Evolutionary conservation across 2,329 filamentous ascomycete species (phyloP).

Genomic region (Phaeosphaeria sp.): DNA sequence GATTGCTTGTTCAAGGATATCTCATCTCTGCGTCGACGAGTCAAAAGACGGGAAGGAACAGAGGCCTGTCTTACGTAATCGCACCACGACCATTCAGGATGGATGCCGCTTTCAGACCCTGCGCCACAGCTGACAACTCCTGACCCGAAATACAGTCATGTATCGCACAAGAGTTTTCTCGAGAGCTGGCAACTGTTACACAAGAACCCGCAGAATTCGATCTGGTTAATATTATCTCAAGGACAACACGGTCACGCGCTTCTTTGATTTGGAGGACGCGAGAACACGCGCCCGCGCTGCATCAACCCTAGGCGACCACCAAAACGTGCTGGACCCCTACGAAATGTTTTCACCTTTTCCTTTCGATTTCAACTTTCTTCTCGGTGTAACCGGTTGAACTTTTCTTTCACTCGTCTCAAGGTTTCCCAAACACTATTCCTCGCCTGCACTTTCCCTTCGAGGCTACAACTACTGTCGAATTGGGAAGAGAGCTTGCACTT

Average conservation of each 20-base stretch:
- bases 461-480: no score
- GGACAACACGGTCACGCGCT: not conserved
- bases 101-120: not conserved
- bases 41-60: not conserved
- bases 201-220: not conserved
- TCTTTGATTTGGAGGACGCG: not conserved
- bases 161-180: not conserved
- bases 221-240: not conserved
- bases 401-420: not conserved
- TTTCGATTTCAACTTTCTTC: not conserved
- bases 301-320: not conserved
- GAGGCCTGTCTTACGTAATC: conserved; percentile 18
- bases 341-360: not conserved
- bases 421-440: not conserved
- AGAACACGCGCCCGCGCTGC: not conserved
- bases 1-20: not conserved
- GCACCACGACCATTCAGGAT: conserved; percentile 2
- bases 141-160: not conserved
- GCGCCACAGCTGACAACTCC: conserved; percentile 5
- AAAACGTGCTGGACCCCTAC: not conserved
- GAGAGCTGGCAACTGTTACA: not conserved
- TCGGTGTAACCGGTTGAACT: not conserved
- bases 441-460: no score
- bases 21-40: not conserved
- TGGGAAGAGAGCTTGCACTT: no score